Percentiles rank a stretch among this genome's conserved stretches.
phyloP scores from a whole-genome alignment of 2,329 filamentous ascomycete genomes.

The Diaporthe aspalathi region DNA sequence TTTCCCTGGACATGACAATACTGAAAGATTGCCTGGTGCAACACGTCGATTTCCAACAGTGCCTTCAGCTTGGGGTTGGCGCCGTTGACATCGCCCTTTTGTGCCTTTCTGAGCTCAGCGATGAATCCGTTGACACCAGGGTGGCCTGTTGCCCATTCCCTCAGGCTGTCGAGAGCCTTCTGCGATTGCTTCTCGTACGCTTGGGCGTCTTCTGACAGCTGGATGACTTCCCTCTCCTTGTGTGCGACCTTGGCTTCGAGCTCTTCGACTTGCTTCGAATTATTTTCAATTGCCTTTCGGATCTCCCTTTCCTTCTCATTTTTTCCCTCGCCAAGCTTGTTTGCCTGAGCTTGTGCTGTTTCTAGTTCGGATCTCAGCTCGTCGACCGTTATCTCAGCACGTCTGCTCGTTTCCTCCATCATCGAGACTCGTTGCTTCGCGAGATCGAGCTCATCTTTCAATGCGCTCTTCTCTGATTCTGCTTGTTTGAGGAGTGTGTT shows the following conservation, averaged over 20 bases:
- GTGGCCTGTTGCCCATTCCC: constrained; percentile 26
- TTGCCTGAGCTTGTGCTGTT: neutral
- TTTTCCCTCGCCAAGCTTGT: neutral
- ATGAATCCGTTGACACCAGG: constrained; percentile 4
- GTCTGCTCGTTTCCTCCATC: constrained; percentile 32
- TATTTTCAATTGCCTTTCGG: neutral
- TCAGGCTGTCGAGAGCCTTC: constrained; percentile 23
- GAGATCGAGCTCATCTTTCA: constrained; percentile 46
- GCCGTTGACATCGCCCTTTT: constrained; percentile 1
- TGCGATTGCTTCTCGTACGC: constrained; percentile 28
- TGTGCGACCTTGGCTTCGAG: constrained; percentile 18
- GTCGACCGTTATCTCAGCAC: constrained; percentile 30
- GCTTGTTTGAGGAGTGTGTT: constrained; percentile 44
- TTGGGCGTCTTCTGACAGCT: constrained; percentile 25
- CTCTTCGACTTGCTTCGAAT: neutral
- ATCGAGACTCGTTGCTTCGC: constrained; percentile 42
- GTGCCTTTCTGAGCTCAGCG: constrained; percentile 8
- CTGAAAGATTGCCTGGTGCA: constrained; percentile 30
- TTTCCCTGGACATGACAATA: constrained; percentile 19
- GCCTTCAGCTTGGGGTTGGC: constrained; percentile 33
- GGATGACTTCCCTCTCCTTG: constrained; percentile 25
- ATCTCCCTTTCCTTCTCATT: constrained; percentile 2
- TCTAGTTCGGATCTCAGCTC: constrained; percentile 27
- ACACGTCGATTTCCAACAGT: constrained; percentile 30
- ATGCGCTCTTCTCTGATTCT: constrained; percentile 40